These are phyloP conservation scores for Sisymbrium altissimum DNA, from an alignment of 345 rosid species.

Conservation along the genomic window DNA sequence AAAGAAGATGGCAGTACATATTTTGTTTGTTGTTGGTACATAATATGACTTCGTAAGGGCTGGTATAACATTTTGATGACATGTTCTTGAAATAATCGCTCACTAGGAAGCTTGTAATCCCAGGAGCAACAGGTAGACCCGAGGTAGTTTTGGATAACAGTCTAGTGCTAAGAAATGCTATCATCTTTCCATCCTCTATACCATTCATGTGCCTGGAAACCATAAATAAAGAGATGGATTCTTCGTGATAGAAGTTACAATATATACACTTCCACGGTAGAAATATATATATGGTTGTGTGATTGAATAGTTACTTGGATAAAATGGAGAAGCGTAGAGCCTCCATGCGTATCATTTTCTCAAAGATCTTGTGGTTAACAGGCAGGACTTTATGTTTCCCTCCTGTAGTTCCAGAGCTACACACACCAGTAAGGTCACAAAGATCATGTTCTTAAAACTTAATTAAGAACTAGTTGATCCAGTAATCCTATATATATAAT, in stretches of 20 bases:
- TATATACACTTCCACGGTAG: not conserved
- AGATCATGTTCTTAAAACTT: not conserved
- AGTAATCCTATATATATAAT: not conserved
- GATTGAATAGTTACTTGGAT: not conserved
- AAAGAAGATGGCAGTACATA: conserved; percentile 62
- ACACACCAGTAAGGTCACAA: not conserved
- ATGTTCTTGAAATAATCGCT: conserved; percentile 41
- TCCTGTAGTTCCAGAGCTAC: conserved; percentile 71
- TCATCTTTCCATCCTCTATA: not conserved
- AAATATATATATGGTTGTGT: not conserved
- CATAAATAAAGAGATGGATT: no score
- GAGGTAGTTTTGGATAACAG: not conserved
- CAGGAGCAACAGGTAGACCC: not conserved
- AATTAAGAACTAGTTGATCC: not conserved
- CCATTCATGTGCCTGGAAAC: not conserved
- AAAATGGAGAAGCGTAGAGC: not conserved
- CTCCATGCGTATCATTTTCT: not conserved
- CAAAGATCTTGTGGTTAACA: conserved; percentile 15
- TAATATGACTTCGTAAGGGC: conserved; percentile 52
- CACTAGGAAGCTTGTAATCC: not conserved
- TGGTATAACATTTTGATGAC: conserved; percentile 40
- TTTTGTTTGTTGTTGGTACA: conserved; percentile 58
- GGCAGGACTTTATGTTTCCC: conserved; percentile 65
- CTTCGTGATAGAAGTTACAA: no score
- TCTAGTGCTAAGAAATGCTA: not conserved